These are phyloP conservation scores for Passiflora organensis DNA, from an alignment of 345 rosid genomes.

Conservation along the genomic window DNA sequence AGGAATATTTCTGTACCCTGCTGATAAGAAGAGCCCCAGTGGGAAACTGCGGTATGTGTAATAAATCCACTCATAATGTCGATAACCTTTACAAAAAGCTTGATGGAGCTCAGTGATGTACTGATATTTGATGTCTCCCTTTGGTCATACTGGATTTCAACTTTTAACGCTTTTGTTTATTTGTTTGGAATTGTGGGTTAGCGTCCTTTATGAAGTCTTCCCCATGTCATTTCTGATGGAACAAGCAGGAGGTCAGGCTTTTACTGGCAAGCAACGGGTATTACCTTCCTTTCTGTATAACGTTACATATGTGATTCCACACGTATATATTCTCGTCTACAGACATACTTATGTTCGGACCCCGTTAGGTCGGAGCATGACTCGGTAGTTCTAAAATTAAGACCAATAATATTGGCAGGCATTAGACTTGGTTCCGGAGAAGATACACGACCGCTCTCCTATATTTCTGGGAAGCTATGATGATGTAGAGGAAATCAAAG, in stretches of 20 bases:
- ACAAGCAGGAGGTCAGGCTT: conserved; percentile 95
- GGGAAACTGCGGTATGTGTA: conserved; percentile 86
- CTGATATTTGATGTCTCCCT: background rate
- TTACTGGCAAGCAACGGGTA: conserved; percentile 88
- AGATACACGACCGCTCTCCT: conserved; percentile 85
- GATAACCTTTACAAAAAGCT: background rate
- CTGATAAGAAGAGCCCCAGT: conserved; percentile 84
- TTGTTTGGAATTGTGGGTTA: conserved; percentile 20
- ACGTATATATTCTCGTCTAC: no score
- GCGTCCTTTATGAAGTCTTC: conserved; percentile 93
- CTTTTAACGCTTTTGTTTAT: background rate
- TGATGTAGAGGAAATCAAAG: conserved; percentile 89
- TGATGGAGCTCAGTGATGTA: background rate
- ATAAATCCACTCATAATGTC: no score
- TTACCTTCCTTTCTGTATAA: background rate
- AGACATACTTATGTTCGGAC: no score
- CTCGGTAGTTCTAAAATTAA: background rate
- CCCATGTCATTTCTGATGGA: conserved; percentile 98
- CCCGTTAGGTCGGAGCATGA: no score
- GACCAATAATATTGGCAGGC: conserved; percentile 45
- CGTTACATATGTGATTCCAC: no score
- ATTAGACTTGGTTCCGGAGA: conserved; percentile 67
- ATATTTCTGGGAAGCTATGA: conserved; percentile 93
- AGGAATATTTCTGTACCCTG: conserved; percentile 94
- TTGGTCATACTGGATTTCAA: background rate